Conservation (phyloP, 1,284 basidiomycete genomes). For the Cryptococcus sp. region DNA sequence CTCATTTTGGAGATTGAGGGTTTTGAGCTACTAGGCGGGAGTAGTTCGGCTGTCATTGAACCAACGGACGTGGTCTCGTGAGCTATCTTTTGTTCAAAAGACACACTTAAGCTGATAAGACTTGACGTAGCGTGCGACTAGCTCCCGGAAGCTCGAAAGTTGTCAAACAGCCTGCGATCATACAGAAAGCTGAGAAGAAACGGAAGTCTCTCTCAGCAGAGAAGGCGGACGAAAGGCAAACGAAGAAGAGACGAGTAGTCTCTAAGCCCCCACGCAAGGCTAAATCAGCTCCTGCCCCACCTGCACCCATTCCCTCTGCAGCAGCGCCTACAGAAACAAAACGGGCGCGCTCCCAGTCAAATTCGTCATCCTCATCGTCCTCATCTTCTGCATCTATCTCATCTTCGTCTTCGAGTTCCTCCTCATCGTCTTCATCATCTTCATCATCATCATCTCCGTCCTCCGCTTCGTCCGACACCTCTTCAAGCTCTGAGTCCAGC, state of each 20-base stretch:
- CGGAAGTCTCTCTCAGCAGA: neutral
- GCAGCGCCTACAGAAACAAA: neutral
- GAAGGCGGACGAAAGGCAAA: neutral
- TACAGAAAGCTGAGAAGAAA: neutral
- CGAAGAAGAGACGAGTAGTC: conserved; percentile 3
- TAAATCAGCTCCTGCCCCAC: neutral
- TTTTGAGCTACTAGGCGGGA: conserved; percentile 48
- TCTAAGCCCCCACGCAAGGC: neutral
- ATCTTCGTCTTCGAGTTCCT: conserved; percentile 16
- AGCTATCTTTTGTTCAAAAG: conserved; percentile 8
- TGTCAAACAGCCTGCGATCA: neutral
- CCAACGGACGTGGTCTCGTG: conserved; percentile 46
- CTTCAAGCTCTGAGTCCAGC: neutral
- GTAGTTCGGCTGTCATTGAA: conserved; percentile 36
- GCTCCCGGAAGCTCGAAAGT: conserved; percentile 24
- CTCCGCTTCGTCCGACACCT: neutral
- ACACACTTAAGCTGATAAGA: neutral
- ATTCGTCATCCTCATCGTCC: conserved; percentile 16
- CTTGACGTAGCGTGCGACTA: neutral
- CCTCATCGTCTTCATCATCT: conserved; percentile 16
- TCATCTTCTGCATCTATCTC: conserved; percentile 11
- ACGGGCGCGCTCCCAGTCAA: conserved; percentile 2
- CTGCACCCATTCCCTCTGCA: neutral
- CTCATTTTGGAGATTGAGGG: conserved; percentile 50
- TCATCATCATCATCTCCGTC: conserved; percentile 13